Evolutionary conservation across 2,329 filamentous ascomycete species (phyloP).

Genomic region (Nothophoma quercina): DNA sequence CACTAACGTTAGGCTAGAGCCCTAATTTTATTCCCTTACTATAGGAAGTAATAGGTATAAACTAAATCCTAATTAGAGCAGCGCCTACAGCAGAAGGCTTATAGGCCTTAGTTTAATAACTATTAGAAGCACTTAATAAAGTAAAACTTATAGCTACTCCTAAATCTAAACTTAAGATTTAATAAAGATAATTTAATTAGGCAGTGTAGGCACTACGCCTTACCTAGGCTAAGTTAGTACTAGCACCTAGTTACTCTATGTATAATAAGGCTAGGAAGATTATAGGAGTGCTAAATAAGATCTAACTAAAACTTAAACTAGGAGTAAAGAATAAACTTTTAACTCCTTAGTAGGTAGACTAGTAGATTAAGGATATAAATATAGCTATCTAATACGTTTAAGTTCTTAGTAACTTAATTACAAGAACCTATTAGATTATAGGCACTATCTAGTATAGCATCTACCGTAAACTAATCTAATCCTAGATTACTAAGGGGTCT

Average conservation of each 20-base stretch:
- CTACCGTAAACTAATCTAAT: slow-evolving; percentile 1
- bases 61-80: too few relatives aligned
- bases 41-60: too few relatives aligned
- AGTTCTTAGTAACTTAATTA: background rate
- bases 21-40: too few relatives aligned
- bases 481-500: background rate
- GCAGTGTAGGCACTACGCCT: too few relatives aligned
- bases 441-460: slow-evolving; percentile 3
- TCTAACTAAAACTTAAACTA: slow-evolving; percentile 6
- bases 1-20: too few relatives aligned
- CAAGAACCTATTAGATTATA: slow-evolving; percentile 1
- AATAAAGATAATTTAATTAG: too few relatives aligned
- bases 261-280: background rate
- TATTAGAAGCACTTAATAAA: background rate
- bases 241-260: background rate
- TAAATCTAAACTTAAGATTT: too few relatives aligned
- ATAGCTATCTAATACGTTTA: slow-evolving; percentile 1
- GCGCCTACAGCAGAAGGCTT: too few relatives aligned
- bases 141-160: too few relatives aligned
- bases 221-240: background rate
- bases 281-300: background rate
- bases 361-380: slow-evolving; percentile 4
- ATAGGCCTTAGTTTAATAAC: too few relatives aligned
- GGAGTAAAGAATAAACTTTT: background rate
- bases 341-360: slow-evolving; percentile 1